Percentiles rank a stretch among this genome's conserved stretches.
These are phyloP conservation scores for Hypoxylon trugodes DNA, from an alignment of 495 filamentous ascomycete genomes.

Conservation along the genomic window DNA sequence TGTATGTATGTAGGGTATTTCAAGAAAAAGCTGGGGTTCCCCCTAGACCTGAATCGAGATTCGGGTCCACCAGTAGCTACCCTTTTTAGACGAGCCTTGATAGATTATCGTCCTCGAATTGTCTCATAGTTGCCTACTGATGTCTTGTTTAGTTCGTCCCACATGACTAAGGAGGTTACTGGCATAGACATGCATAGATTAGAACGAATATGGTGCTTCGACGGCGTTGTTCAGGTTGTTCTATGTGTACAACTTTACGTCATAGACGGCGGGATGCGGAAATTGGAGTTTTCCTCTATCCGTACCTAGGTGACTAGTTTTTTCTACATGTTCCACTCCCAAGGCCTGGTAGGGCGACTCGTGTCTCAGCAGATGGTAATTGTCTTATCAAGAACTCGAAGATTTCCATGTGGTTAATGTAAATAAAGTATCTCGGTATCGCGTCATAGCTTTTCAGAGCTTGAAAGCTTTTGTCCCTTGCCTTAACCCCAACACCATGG, in stretches of 20 bases:
- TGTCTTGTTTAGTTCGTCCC: conserved; percentile 33
- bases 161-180: conserved; percentile 7
- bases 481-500: too few relatives aligned
- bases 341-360: too few relatives aligned
- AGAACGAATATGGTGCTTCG: neutral
- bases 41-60: conserved; percentile 26
- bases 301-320: too few relatives aligned
- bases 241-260: conserved; percentile 26
- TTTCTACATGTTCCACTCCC: too few relatives aligned
- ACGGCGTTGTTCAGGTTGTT: conserved; percentile 9
- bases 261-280: conserved; percentile 37
- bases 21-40: neutral
- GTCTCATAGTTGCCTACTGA: conserved; percentile 7
- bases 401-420: neutral
- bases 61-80: neutral
- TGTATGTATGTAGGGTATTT: neutral
- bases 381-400: neutral
- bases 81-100: too few relatives aligned
- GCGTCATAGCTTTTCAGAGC: too few relatives aligned
- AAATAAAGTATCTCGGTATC: too few relatives aligned
- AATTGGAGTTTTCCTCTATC: conserved; percentile 17
- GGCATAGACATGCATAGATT: conserved; percentile 3
- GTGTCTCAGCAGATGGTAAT: neutral
- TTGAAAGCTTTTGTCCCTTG: too few relatives aligned
- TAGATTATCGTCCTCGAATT: conserved; percentile 18